These are phyloP conservation scores for Talaromyces sp. DNA, from an alignment of 2,329 filamentous ascomycete species.

Conservation along the genomic window DNA sequence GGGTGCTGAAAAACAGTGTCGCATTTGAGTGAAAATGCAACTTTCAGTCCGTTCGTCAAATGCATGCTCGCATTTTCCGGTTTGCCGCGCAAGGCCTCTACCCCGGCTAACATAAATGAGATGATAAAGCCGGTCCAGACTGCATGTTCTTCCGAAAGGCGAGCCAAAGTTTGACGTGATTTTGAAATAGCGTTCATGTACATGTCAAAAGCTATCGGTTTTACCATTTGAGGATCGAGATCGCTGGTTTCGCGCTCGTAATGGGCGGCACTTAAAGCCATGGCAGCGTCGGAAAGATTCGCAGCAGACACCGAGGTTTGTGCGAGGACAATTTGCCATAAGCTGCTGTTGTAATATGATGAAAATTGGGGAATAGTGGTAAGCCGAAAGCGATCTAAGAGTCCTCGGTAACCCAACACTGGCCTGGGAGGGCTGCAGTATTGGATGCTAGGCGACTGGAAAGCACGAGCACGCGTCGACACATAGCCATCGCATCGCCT, in stretches of 20 bases:
- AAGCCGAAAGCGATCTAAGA: constrained; percentile 2
- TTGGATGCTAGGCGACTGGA: neutral
- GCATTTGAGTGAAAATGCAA: neutral
- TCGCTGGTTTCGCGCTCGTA: neutral
- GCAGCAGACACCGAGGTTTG: constrained; percentile 6
- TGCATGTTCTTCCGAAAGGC: neutral
- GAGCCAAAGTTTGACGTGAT: neutral
- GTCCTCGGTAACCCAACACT: neutral
- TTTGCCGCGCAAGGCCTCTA: neutral
- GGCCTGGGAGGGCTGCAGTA: neutral
- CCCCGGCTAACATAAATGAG: neutral
- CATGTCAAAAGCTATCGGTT: neutral
- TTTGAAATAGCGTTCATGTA: constrained; percentile 8
- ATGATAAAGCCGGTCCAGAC: neutral
- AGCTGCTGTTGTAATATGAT: constrained; percentile 4
- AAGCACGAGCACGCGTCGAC: neutral
- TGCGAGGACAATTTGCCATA: constrained; percentile 6
- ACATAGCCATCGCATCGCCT: constrained; percentile 32
- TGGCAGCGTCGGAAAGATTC: neutral
- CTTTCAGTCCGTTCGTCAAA: neutral
- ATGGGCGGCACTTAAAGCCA: constrained; percentile 3
- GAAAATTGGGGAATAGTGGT: constrained; percentile 3
- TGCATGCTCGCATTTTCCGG: neutral
- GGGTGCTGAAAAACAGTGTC: neutral
- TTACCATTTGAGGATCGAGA: neutral